Conservation (phyloP, 345 rosid species). For the Salix purpurea region DNA sequence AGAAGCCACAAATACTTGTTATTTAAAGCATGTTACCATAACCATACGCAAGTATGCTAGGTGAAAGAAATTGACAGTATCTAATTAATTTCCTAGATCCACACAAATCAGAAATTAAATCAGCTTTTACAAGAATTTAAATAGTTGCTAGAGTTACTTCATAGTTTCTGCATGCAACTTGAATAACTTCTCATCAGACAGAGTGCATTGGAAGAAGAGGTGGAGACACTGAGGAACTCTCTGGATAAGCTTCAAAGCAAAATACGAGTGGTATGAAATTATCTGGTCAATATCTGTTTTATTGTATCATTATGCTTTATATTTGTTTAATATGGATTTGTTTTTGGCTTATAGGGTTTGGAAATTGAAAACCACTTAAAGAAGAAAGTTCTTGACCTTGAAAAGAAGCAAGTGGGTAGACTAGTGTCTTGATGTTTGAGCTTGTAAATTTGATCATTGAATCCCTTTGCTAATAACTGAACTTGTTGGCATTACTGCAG, state of each 20-base stretch:
- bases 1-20: not conserved
- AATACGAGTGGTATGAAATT: conserved; percentile 60
- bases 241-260: conserved; percentile 71
- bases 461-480: conserved; percentile 15
- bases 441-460: not conserved
- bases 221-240: conserved; percentile 51
- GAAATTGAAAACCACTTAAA: conserved; percentile 94
- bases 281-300: conserved; percentile 10
- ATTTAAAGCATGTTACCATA: not conserved
- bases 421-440: conserved; percentile 1
- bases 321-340: not conserved
- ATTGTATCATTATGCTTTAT: not conserved
- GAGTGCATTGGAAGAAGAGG: conserved; percentile 86
- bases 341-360: conserved; percentile 59
- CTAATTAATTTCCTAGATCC: not conserved
- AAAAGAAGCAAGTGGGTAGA: conserved; percentile 70
- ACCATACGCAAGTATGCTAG: not conserved
- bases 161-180: conserved; percentile 3
- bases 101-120: not conserved
- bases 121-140: not conserved
- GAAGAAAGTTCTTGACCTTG: conserved; percentile 66
- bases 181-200: conserved; percentile 83
- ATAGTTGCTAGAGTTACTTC: not conserved
- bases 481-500: conserved; percentile 44
- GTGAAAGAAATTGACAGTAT: not conserved